phyloP scores from a whole-genome alignment of 331 rosid genomes.

The Acacia pycnantha region DNA sequence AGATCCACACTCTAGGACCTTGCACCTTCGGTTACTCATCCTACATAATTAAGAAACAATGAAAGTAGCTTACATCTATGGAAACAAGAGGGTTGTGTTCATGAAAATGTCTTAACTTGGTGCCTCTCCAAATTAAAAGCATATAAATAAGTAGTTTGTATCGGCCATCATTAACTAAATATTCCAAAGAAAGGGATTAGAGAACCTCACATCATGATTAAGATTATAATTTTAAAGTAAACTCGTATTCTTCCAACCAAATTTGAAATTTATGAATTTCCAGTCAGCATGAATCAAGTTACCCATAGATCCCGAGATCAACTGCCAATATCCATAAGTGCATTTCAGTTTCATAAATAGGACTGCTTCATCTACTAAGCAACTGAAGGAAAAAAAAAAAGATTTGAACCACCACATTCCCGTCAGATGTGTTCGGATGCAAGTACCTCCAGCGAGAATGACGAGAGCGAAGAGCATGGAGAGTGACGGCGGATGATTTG shows the following conservation, averaged over 20 bases:
- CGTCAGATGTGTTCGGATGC: constrained; percentile 9
- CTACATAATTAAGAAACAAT: constrained; percentile 39
- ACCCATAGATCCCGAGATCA: neutral
- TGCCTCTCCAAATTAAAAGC: constrained; percentile 16
- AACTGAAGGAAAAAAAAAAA: constrained; percentile 16
- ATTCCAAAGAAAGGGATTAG: neutral
- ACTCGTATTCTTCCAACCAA: neutral
- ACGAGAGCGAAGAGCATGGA: too few relatives aligned
- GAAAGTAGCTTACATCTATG: neutral
- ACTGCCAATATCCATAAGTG: constrained; percentile 14
- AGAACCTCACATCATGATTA: neutral
- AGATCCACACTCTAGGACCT: constrained; percentile 92
- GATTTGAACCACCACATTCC: neutral
- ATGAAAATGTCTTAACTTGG: constrained; percentile 1
- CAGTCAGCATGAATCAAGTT: constrained; percentile 15
- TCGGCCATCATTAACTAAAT: constrained; percentile 12
- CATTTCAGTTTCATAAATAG: neutral
- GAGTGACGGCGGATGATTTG: too few relatives aligned
- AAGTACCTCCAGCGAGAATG: constrained; percentile 91
- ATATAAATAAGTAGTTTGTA: constrained; percentile 10
- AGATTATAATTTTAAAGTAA: neutral
- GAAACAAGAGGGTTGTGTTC: constrained; percentile 20
- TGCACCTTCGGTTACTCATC: constrained; percentile 95
- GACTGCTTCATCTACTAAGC: neutral
- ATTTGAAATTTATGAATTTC: constrained; percentile 10